Base-by-base conservation (phyloP, 495 filamentous ascomycete species). In the Hypoxylon trugodes region DNA sequence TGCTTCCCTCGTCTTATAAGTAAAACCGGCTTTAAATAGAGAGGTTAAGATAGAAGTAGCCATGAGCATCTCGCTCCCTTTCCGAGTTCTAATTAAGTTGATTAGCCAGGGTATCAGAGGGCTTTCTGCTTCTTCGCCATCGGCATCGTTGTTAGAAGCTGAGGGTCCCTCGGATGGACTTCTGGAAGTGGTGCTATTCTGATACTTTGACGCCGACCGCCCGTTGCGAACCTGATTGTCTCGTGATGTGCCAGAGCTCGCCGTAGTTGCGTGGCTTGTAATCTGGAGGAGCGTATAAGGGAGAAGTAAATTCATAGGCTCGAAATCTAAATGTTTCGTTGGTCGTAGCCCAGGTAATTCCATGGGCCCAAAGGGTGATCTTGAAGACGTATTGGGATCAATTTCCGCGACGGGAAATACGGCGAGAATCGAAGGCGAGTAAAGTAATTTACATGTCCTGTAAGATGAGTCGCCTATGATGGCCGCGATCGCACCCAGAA, bases 91-190 rank as follows among this genome's bases (percentile, higher is more conserved):
- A 21, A 89, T 81, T 10, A 91, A 71, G 50, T 85, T 79, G 22
- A 97, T 83, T 9, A 98, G 85, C 90, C 92, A 97, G 8, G 88
- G 86, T 35, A 96, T 83, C 8, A 98, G 74, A 15, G 89, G 84
- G 56, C 86, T 96, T 63, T 96, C 94, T 12, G 87, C 83, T 6
- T 92, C 87, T 37, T 89, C 86, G 0, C 76, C 53, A 6, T 81
- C 71, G 1, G 55, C 26, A 2, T 77, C 73, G 7, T 48, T 61
- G 21, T 64, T 69, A 1, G 56, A 51, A 12, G 55, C 46, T 9
- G 53, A 60, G 5, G 70, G 48, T 18, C 77, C 76, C 41, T 41
- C 70, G 33, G 59, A 65, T 15, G 46, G 68, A 8, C 58, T 70
- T 60, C 71, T 57, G 2, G 68, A 66, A 22, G 63, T 50, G 1